Base-by-base conservation (phyloP, 495 filamentous ascomycete genomes). In the Tuber microsphaerosporum region DNA sequence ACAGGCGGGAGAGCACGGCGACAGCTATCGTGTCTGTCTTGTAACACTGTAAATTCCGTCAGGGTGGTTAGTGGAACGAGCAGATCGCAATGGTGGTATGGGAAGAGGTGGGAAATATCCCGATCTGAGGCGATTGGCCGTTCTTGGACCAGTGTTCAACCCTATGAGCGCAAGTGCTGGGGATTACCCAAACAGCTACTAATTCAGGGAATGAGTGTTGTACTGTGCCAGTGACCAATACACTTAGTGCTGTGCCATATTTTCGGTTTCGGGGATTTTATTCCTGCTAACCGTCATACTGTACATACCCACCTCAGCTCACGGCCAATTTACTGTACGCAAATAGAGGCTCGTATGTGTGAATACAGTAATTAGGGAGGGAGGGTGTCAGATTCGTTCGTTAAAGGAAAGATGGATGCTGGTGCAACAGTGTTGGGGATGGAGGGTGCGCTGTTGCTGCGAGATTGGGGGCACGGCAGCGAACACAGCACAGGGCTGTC, bases 21-120 rank as follows among this genome's bases (percentile, higher is more conserved):
- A 56, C 76, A 73, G 73, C 74, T 70, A 71, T 75, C 44, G 61
- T 46, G 70, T 48, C 69, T 46, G 70, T 48, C 69, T 77, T 74
- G 77, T 74, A 79, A 75, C 77, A 79, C 77, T 61, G 14, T 70
- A 44, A 79, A 75, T 79, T 73, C 77, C 77, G 61, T 79, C 77
- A 70, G 45, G 71, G 68, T 73, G 77, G 77, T 79, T 71, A 79
- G 76, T 79, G 77, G 76, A 73, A 73, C 77, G 75, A 75, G 77
- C 76, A 70, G 77, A 76, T 73, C 76, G 75, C 26, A 34, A 34
- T 14, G 31, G 26, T 34, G 26, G 56, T 34, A 34, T 31, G 26
- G 56, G 56, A 14, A 65, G 26, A 65, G 26, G n/a, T 65, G 26
- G 56, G 56, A 65, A 34, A 65, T 19, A 34, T 65, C 56, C 56